phyloP scores from a whole-genome alignment of 179 eudicot species.

The Silene coronaria region DNA sequence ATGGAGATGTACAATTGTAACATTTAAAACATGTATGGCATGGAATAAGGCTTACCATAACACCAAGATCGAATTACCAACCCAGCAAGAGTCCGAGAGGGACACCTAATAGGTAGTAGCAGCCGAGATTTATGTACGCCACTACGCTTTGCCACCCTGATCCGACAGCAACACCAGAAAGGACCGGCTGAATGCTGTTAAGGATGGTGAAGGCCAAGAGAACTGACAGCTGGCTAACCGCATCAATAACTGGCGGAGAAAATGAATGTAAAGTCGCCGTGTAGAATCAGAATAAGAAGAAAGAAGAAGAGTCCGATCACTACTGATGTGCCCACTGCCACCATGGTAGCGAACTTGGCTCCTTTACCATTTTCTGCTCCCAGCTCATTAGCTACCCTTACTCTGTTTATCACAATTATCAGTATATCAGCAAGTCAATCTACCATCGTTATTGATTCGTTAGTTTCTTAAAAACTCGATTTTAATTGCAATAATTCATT shows the following conservation, averaged over 20 bases:
- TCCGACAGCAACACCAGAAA: slow-evolving; percentile 23
- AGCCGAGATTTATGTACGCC: neutral
- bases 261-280: slow-evolving; percentile 13
- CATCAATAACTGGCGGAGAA: slow-evolving; percentile 27
- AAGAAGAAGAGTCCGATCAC: slow-evolving; percentile 35
- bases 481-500: neutral
- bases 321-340: slow-evolving; percentile 33
- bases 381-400: slow-evolving; percentile 41
- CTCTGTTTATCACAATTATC: slow-evolving; percentile 25
- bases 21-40: too few species aligned
- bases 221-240: slow-evolving; percentile 22
- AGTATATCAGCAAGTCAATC: neutral
- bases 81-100: neutral
- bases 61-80: neutral
- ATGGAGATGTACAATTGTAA: too few species aligned
- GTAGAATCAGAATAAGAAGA: slow-evolving; percentile 15
- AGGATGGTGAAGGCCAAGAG: slow-evolving; percentile 34
- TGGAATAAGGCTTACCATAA: too few species aligned
- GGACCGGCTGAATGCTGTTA: slow-evolving; percentile 37
- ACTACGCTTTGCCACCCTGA: neutral
- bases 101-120: neutral
- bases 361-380: slow-evolving; percentile 48
- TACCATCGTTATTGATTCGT: too few species aligned
- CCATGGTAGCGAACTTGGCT: slow-evolving; percentile 37
- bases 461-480: too few species aligned